Percentiles rank a stretch among this genome's conserved stretches.
These are phyloP conservation scores for Macroventuria anomochaeta DNA, from an alignment of 2,329 filamentous ascomycete genomes.

Conservation along the genomic window DNA sequence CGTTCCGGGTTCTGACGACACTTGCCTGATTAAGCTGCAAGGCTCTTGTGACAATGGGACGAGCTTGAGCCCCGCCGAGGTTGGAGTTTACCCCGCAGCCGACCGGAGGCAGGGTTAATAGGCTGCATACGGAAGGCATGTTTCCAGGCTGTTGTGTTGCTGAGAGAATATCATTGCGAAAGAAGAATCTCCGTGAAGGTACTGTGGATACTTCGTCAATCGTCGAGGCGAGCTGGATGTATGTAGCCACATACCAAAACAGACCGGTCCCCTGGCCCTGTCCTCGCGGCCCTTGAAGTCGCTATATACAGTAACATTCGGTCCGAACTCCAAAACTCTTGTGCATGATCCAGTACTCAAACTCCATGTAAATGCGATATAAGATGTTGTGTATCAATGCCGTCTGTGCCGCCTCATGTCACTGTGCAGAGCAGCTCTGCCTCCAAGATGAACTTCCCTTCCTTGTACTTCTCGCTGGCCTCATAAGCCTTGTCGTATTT, in stretches of 20 bases:
- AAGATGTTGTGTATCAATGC: background rate
- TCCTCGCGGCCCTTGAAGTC: background rate
- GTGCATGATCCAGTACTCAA: slow-evolving; percentile 13
- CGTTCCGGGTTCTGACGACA: slow-evolving; percentile 21
- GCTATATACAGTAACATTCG: slow-evolving; percentile 1
- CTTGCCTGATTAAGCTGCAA: slow-evolving; percentile 3
- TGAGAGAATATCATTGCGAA: background rate
- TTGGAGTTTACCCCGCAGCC: slow-evolving; percentile 29
- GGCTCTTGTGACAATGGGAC: slow-evolving; percentile 20
- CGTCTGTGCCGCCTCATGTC: slow-evolving; percentile 42
- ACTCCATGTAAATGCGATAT: slow-evolving; percentile 37
- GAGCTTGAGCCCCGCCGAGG: slow-evolving; percentile 35
- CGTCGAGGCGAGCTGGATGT: background rate
- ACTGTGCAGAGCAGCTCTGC: slow-evolving; percentile 87
- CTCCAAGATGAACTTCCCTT: slow-evolving; percentile 97
- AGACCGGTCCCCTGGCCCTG: background rate
- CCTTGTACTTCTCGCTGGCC: slow-evolving; percentile 93
- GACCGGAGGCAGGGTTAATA: slow-evolving; percentile 9
- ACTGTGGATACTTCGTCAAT: background rate
- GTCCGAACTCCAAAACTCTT: slow-evolving; percentile 5
- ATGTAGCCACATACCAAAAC: background rate
- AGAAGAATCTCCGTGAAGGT: background rate
- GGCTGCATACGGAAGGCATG: slow-evolving; percentile 13
- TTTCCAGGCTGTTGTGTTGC: background rate
- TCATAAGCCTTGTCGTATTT: slow-evolving; percentile 99